phyloP scores from a whole-genome alignment of 2,329 filamentous ascomycete species.

The Diplodia corticola region DNA sequence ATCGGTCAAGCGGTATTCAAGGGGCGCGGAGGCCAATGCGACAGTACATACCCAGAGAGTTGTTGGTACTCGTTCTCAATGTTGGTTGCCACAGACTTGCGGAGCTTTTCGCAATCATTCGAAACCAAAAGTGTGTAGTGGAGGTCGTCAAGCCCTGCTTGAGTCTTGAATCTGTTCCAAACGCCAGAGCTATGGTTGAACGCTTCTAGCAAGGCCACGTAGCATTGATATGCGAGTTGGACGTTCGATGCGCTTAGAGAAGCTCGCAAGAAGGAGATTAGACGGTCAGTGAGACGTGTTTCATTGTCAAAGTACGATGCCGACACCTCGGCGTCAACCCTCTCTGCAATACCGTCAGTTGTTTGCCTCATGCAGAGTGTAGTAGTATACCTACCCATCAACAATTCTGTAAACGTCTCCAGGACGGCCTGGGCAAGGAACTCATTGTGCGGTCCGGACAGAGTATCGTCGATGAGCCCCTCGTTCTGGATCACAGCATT shows the following conservation, averaged over 20 bases:
- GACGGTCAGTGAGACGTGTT: slow-evolving; percentile 33
- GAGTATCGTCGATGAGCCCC: slow-evolving; percentile 29
- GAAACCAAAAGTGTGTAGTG: slow-evolving; percentile 36
- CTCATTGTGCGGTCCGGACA: slow-evolving; percentile 29
- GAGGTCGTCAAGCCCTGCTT: slow-evolving; percentile 30
- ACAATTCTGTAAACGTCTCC: slow-evolving; percentile 34
- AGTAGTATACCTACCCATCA: slow-evolving; percentile 34
- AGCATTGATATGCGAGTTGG: slow-evolving; percentile 27
- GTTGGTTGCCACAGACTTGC: slow-evolving; percentile 32
- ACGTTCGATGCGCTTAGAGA: slow-evolving; percentile 27
- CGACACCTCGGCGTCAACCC: slow-evolving; percentile 35
- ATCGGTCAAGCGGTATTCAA: background rate
- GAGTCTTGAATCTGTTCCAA: slow-evolving; percentile 37
- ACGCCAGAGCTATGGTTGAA: slow-evolving; percentile 37
- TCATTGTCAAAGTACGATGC: slow-evolving; percentile 37
- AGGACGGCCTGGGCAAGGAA: slow-evolving; percentile 34
- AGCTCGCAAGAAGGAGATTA: slow-evolving; percentile 28
- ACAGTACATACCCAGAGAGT: background rate
- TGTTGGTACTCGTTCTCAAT: slow-evolving; percentile 38
- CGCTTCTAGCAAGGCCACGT: slow-evolving; percentile 38
- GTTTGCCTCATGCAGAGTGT: background rate
- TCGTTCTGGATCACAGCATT: slow-evolving; percentile 34
- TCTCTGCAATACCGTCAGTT: slow-evolving; percentile 30
- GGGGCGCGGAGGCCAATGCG: background rate
- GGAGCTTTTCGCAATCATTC: slow-evolving; percentile 27